Evolutionary conservation across 2,329 filamentous ascomycete species (phyloP), one percentile per base, ranked within the genome.

Genomic region (Emericellopsis atlantica): DNA sequence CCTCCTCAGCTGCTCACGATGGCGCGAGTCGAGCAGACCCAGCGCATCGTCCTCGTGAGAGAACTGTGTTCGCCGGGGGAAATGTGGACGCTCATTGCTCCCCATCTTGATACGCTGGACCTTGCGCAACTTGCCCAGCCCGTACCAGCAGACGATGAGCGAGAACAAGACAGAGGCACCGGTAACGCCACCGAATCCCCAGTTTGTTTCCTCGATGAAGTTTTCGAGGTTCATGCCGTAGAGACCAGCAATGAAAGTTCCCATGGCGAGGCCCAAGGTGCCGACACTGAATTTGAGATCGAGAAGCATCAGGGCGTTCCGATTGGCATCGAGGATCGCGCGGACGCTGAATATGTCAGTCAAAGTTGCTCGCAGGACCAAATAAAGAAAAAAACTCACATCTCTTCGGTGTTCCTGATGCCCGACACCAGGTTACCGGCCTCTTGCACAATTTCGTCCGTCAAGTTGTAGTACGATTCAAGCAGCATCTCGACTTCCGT

Each of bases 161-260:
- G 85, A 86, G 58, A 89, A 79, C 43, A 81, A 52, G 43, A 81
- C 72, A 43, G 85, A 93, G 45, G 75, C 67, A 15, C 66, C 69
- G 3, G 82, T 86, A 45, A 98, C 80, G 41, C 76, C 76, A 37
- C 72, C 72, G 58, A 98, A 96, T 10, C 90, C 92, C 60, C 86
- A 75, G 60, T 86, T 76, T 2, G 84, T 89, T 57, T 96, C 90
- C 66, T 98, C 92, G 52, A 96, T 87, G 61, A 95, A 96, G 63
- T 96, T 96, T 58, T 95, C 93, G 48, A 98, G 69, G 66, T 98
- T 98, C 89, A 96, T 96, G 51, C 92, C 92, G 70, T 96, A 98
- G n/a, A 98, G 78, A n/a, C 89, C 89, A 8, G 92, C 93, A 52
- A 95, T 74, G 56, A 96, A 93, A 39, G 92, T 95, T 42, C 92